Evolutionary conservation across 805 yeast species (phyloP), one percentile per base, ranked within the genome.

Genomic region (Wickerhamiella dianesei): DNA sequence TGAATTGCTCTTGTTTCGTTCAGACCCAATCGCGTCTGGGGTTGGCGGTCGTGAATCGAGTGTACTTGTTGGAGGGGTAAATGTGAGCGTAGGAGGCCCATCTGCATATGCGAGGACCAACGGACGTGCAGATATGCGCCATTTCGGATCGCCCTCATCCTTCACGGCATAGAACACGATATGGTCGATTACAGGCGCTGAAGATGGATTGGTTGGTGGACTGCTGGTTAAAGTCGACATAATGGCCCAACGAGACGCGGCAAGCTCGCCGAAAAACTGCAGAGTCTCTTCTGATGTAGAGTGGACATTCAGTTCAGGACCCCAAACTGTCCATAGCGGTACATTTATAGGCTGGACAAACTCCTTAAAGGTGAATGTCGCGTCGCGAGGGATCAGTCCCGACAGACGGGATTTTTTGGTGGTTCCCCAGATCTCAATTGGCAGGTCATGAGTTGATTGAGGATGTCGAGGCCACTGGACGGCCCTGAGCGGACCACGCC

Each of bases 231-330:
- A 6, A n/a, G 17, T n/a, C 8, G 39, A 14, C 45, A 1, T 42
- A 35, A 19, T n/a, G 18, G 16, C 25, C 40, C 35, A 45, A 4
- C 4, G 20, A 5, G 41, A 13, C 8, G 49, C 49, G 1, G 55
- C 50, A 29, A 57, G 40, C 42, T 56, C 48, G 9, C 47, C 35
- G 41, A 57, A 56, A 35, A 37, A 56, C 25, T 21, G 32, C 18
- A 19, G 36, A 8, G 53, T 40, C 2, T 3, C 19, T 8, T 43
- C 35, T 35, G 49, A 47, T 9, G 40, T 43, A 16, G 57, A 35
- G 40, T 49, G 40, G 13, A 57, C 53, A 14, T 25, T 35, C 22
- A 55, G 20, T 40, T 48, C 56, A 4, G 57, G 52, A 6, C 57
- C 54, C 9, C 43, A 35, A 13, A 56, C 39, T 3, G 46, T 36